Evolutionary conservation across 2,329 filamentous ascomycete species (phyloP).

Genomic region (Alternaria arbusti): DNA sequence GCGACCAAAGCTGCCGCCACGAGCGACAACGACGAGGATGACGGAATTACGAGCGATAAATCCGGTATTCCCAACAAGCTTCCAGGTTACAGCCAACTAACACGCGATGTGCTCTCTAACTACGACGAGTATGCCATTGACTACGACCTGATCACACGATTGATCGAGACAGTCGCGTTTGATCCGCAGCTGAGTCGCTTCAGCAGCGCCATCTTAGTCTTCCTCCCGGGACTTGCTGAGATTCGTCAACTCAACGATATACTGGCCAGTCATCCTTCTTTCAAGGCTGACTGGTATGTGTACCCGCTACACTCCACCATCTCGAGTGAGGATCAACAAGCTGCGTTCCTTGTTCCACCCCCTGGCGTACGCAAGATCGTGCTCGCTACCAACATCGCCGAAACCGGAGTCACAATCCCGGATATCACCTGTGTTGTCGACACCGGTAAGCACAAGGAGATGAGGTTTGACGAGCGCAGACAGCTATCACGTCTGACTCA

Average conservation of each 20-base stretch:
- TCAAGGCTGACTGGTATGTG: slow-evolving; percentile 79
- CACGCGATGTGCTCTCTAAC: slow-evolving; percentile 73
- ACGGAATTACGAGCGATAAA: slow-evolving; percentile 55
- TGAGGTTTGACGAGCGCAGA: slow-evolving; percentile 92
- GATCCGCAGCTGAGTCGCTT: slow-evolving; percentile 70
- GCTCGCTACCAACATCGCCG: slow-evolving; percentile 95
- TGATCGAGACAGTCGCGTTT: slow-evolving; percentile 78
- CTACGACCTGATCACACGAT: slow-evolving; percentile 80
- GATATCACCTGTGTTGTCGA: slow-evolving; percentile 98
- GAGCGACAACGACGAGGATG: slow-evolving; percentile 56
- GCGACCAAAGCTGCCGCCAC: slow-evolving; percentile 59
- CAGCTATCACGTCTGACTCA: slow-evolving; percentile 91
- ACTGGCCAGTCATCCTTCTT: slow-evolving; percentile 76
- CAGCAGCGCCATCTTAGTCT: slow-evolving; percentile 92
- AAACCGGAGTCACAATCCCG: slow-evolving; percentile 97
- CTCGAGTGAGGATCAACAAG: slow-evolving; percentile 94
- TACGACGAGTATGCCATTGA: slow-evolving; percentile 93
- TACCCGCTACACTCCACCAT: slow-evolving; percentile 94
- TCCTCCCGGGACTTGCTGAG: slow-evolving; percentile 92
- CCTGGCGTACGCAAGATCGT: slow-evolving; percentile 88
- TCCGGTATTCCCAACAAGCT: slow-evolving; percentile 70
- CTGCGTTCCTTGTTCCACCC: slow-evolving; percentile 86
- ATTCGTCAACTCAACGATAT: slow-evolving; percentile 89
- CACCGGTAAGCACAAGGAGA: slow-evolving; percentile 95
- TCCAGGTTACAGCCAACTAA: slow-evolving; percentile 75